These are phyloP conservation scores for Trypanosoma lewisi DNA, from an alignment of 208 protist species.

Conservation along the genomic window DNA sequence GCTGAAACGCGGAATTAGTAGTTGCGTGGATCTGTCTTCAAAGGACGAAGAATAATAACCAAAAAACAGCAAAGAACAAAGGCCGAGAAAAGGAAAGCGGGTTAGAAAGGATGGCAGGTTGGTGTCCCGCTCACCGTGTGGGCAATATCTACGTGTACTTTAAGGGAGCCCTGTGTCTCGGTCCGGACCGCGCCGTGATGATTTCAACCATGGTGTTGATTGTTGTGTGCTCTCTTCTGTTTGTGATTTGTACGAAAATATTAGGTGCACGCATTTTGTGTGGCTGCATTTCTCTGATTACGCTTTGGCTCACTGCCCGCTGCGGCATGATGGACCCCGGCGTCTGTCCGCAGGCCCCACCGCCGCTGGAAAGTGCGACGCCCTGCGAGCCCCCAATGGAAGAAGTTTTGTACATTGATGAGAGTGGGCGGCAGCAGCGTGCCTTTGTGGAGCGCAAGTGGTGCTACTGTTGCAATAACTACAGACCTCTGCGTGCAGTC, in stretches of 20 bases:
- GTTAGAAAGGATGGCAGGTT: conserved; percentile 6
- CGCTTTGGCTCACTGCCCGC: conserved; percentile 31
- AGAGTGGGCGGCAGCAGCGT: conserved; percentile 24
- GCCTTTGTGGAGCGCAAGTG: conserved; percentile 52
- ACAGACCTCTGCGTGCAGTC: conserved; percentile 70
- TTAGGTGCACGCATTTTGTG: conserved; percentile 40
- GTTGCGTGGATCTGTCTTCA: too few relatives aligned
- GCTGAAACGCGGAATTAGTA: not conserved
- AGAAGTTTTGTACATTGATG: conserved; percentile 29
- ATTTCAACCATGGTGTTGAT: conserved; percentile 38
- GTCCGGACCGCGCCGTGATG: conserved; percentile 61
- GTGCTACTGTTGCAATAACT: conserved; percentile 85
- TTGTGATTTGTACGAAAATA: conserved; percentile 47
- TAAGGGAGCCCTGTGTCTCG: conserved; percentile 47
- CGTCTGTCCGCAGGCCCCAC: conserved; percentile 38
- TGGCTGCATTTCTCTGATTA: conserved; percentile 25
- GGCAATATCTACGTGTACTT: conserved; percentile 49
- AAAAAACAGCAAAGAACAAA: not conserved
- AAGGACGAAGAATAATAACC: too few relatives aligned
- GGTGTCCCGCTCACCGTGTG: conserved; percentile 16
- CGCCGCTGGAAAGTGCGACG: conserved; percentile 31
- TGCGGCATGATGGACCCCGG: conserved; percentile 63
- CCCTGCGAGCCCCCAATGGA: conserved; percentile 40
- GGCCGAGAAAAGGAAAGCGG: not conserved
- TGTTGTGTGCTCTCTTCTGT: conserved; percentile 37